Percentiles rank a stretch among this genome's conserved stretches.
Evolutionary conservation across 495 filamentous ascomycete genomes (phyloP).

Genomic region (Pseudoneurospora amorphoporcata): DNA sequence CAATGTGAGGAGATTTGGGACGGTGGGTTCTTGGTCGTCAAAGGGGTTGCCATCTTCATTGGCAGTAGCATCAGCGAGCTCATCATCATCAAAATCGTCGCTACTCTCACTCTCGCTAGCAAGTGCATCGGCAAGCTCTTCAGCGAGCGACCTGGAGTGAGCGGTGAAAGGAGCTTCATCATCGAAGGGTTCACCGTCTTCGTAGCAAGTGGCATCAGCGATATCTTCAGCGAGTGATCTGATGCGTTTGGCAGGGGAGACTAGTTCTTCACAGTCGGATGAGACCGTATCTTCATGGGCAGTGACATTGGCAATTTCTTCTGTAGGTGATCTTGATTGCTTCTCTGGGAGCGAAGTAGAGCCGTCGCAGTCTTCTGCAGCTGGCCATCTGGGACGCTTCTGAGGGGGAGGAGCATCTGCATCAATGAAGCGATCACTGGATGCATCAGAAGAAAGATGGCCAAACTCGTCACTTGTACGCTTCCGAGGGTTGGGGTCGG

Average conservation of each 20-base stretch:
- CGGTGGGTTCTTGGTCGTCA: background rate
- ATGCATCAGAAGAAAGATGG: background rate
- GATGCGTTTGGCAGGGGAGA: background rate
- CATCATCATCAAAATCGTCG: background rate
- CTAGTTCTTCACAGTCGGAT: background rate
- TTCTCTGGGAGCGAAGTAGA: background rate
- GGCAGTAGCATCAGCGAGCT: background rate
- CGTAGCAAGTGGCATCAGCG: background rate
- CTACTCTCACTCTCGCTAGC: background rate
- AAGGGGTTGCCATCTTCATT: background rate
- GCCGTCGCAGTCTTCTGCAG: background rate
- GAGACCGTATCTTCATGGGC: background rate
- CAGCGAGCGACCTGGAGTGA: background rate
- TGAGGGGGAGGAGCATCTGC: background rate
- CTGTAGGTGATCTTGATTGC: background rate
- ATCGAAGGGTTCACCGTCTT: background rate
- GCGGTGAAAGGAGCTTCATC: background rate
- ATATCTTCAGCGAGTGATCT: background rate
- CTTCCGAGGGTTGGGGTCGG: background rate
- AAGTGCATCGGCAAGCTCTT: background rate
- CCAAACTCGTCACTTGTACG: background rate
- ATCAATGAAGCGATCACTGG: background rate
- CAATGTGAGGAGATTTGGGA: background rate
- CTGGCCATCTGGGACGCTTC: background rate
- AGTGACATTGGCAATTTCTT: background rate